Conservation (phyloP, 2,329 filamentous ascomycete genomes). For the Neopestalotiopsis rosae region DNA sequence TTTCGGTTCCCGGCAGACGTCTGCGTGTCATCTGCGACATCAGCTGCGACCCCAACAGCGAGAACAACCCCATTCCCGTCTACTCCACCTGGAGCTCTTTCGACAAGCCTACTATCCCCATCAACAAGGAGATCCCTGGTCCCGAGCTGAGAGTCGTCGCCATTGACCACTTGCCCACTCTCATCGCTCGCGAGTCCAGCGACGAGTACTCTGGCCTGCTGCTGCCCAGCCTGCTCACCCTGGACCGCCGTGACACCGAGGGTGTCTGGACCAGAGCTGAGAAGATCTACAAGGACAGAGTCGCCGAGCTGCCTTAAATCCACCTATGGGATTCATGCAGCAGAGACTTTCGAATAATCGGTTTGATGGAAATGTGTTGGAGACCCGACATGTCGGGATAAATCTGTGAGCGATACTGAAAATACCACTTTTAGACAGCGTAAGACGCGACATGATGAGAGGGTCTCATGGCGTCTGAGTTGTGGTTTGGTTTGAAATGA, state of each 20-base stretch:
- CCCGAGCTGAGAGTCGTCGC: slow-evolving; percentile 79
- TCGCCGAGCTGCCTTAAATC: slow-evolving; percentile 64
- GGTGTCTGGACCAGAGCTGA: slow-evolving; percentile 87
- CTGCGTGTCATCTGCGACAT: slow-evolving; percentile 85
- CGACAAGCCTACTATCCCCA: slow-evolving; percentile 81
- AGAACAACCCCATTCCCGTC: slow-evolving; percentile 75
- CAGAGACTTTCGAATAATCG: background rate
- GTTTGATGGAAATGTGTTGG: background rate
- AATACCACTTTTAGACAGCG: background rate
- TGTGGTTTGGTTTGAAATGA: background rate
- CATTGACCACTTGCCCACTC: slow-evolving; percentile 83
- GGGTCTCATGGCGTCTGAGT: background rate
- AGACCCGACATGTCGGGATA: background rate
- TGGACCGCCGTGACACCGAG: slow-evolving; percentile 76
- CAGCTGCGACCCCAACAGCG: slow-evolving; percentile 75
- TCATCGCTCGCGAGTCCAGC: slow-evolving; percentile 84
- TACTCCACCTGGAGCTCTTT: slow-evolving; percentile 89
- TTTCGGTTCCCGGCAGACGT: slow-evolving; percentile 71
- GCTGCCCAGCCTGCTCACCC: slow-evolving; percentile 75
- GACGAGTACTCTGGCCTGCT: slow-evolving; percentile 84
- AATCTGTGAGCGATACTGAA: background rate
- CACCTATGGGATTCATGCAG: background rate
- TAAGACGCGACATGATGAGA: background rate
- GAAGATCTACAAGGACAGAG: slow-evolving; percentile 84
- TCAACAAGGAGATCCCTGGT: slow-evolving; percentile 60